These are phyloP conservation scores for Helichrysum umbraculigerum DNA, from an alignment of 129 eudicot genomes.

Conservation along the genomic window DNA sequence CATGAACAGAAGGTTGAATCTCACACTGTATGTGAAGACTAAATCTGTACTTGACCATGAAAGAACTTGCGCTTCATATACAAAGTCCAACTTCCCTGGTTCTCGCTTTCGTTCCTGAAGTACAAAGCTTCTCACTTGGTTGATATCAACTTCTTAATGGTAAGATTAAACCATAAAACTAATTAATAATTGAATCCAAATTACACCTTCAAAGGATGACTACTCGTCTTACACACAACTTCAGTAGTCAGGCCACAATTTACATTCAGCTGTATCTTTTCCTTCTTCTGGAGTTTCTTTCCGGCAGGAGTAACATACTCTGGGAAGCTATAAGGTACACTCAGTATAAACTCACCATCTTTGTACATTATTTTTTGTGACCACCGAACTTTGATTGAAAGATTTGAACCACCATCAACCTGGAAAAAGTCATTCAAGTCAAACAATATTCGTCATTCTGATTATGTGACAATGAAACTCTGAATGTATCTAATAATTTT, in stretches of 20 bases:
- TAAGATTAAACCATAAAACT: not conserved
- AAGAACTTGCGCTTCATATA: slow-evolving; percentile 65
- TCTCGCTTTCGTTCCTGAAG: slow-evolving; percentile 55
- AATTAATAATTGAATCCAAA: not conserved
- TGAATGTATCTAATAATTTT: not conserved
- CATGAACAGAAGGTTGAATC: slow-evolving; percentile 19
- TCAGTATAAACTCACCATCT: slow-evolving; percentile 65
- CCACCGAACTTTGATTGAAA: slow-evolving; percentile 66
- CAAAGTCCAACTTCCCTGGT: slow-evolving; percentile 55
- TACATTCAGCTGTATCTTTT: slow-evolving; percentile 65
- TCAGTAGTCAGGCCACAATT: slow-evolving; percentile 61
- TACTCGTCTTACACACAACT: slow-evolving; percentile 51
- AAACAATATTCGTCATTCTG: not conserved
- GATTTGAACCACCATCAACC: slow-evolving; percentile 85
- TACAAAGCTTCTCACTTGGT: slow-evolving; percentile 13
- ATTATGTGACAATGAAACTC: not conserved
- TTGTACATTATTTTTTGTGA: slow-evolving; percentile 61
- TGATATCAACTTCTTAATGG: not conserved
- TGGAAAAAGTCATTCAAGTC: slow-evolving; percentile 16
- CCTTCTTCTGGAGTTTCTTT: slow-evolving; percentile 72
- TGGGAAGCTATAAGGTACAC: slow-evolving; percentile 76
- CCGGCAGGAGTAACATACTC: slow-evolving; percentile 86
- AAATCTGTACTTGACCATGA: slow-evolving; percentile 68
- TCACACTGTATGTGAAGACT: slow-evolving; percentile 54
- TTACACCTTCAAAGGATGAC: slow-evolving; percentile 87